phyloP scores from a whole-genome alignment of 306 rosid species.

The Gastrolobium bilobum region DNA sequence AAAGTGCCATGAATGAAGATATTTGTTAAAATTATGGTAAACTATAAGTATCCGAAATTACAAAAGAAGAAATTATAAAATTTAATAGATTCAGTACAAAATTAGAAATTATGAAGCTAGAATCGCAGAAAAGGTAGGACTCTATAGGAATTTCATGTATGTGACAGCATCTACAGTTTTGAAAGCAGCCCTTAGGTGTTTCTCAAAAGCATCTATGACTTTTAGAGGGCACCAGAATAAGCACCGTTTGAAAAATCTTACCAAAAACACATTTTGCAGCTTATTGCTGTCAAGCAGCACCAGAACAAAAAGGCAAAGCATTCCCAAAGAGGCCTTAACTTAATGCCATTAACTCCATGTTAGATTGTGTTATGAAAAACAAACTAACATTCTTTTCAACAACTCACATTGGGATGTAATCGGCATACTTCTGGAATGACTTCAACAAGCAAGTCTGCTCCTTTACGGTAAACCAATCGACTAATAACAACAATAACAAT shows the following conservation, averaged over 20 bases:
- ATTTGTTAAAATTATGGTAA: not conserved
- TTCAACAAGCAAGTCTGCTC: slow-evolving; percentile 88
- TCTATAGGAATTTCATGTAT: not conserved
- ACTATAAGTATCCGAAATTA: slow-evolving; percentile 51
- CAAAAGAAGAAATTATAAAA: not conserved
- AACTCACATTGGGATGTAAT: slow-evolving; percentile 70
- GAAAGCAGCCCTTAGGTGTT: slow-evolving; percentile 1
- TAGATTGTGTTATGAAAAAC: not conserved
- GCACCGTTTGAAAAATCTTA: slow-evolving; percentile 5
- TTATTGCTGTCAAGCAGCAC: slow-evolving; percentile 11
- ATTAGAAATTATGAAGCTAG: not conserved
- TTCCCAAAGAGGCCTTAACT: not conserved
- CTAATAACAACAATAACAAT: slow-evolving; percentile 80
- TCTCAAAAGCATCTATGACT: not conserved
- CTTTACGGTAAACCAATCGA: slow-evolving; percentile 87
- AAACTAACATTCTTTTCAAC: slow-evolving; percentile 16
- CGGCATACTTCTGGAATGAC: slow-evolving; percentile 88
- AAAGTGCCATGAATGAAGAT: not conserved
- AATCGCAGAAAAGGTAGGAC: not conserved
- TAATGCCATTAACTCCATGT: not conserved
- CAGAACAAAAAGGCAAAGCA: not conserved
- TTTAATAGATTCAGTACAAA: not conserved
- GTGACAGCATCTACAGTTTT: not conserved
- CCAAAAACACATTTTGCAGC: not conserved
- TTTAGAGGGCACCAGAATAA: not conserved